phyloP scores from a whole-genome alignment of 83 land plant genomes.

The Diphasiastrum complanatum region DNA sequence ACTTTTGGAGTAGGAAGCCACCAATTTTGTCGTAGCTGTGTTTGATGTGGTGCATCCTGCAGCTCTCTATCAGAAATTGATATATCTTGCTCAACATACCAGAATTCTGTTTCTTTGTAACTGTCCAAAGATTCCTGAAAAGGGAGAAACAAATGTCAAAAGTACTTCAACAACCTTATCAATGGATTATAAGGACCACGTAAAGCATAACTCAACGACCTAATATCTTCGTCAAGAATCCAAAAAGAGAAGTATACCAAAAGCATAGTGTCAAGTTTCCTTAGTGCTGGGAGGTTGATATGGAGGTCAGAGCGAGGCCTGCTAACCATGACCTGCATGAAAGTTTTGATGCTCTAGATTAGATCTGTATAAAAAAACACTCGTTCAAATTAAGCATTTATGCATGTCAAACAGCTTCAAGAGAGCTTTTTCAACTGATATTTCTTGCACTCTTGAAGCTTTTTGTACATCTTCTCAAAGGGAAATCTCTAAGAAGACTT shows the following conservation, averaged over 20 bases:
- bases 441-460: too few species aligned
- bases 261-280: slow-evolving; percentile 44
- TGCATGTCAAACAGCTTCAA: not conserved
- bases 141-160: not conserved
- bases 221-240: slow-evolving; percentile 6
- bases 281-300: slow-evolving; percentile 44
- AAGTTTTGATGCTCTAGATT: not conserved
- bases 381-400: not conserved
- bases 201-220: not conserved
- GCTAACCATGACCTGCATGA: slow-evolving; percentile 37
- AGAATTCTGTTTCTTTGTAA: slow-evolving; percentile 59
- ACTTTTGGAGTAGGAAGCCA: slow-evolving; percentile 64
- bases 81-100: slow-evolving; percentile 86
- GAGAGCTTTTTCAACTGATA: too few species aligned
- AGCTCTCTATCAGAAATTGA: slow-evolving; percentile 35
- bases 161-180: not conserved
- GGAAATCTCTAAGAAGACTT: too few species aligned
- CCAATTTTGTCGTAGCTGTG: slow-evolving; percentile 63
- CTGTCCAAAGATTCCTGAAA: slow-evolving; percentile 68
- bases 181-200: not conserved
- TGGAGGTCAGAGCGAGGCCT: slow-evolving; percentile 36
- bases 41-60: not conserved
- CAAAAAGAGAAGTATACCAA: slow-evolving; percentile 20
- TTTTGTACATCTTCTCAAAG: too few species aligned
- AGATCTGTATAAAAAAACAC: not conserved